phyloP scores from a whole-genome alignment of 2,329 filamentous ascomycete genomes.

The Harringtonia aguacate region DNA sequence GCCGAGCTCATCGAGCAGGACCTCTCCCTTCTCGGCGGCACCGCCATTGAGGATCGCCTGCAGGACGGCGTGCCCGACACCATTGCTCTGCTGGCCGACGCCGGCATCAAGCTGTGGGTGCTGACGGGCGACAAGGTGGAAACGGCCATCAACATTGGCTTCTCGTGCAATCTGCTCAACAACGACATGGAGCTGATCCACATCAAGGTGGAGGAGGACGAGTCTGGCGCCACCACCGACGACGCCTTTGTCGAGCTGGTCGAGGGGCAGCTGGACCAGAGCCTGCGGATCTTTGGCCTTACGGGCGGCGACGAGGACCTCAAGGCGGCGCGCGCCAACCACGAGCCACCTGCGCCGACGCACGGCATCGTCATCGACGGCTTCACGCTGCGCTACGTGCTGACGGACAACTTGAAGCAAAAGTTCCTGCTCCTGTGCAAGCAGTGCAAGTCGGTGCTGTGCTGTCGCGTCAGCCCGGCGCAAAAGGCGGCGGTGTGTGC shows the following conservation, averaged over 20 bases:
- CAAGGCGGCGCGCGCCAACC: constrained; percentile 64
- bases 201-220: constrained; percentile 72
- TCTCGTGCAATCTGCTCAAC: constrained; percentile 93
- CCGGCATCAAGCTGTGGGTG: constrained; percentile 98
- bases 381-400: constrained; percentile 79
- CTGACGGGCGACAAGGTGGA: constrained; percentile 97
- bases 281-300: constrained; percentile 63
- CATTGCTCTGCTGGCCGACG: constrained; percentile 79
- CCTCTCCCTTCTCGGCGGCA: constrained; percentile 78
- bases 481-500: constrained; percentile 96
- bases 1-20: constrained; percentile 88
- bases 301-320: constrained; percentile 82
- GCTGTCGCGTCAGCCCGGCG: constrained; percentile 91
- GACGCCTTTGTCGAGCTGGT: constrained; percentile 45
- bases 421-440: constrained; percentile 95
- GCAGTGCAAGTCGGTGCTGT: constrained; percentile 91
- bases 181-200: constrained; percentile 97
- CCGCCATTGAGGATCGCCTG: constrained; percentile 91
- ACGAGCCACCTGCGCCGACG: constrained; percentile 76
- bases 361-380: constrained; percentile 94
- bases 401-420: constrained; percentile 73
- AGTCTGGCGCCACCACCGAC: constrained; percentile 34
- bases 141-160: constrained; percentile 98
- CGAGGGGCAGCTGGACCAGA: constrained; percentile 61
- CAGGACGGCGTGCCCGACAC: constrained; percentile 96